These are phyloP conservation scores for Adiantum capillusveneris DNA, from an alignment of 75 land plant species.

Conservation along the genomic window DNA sequence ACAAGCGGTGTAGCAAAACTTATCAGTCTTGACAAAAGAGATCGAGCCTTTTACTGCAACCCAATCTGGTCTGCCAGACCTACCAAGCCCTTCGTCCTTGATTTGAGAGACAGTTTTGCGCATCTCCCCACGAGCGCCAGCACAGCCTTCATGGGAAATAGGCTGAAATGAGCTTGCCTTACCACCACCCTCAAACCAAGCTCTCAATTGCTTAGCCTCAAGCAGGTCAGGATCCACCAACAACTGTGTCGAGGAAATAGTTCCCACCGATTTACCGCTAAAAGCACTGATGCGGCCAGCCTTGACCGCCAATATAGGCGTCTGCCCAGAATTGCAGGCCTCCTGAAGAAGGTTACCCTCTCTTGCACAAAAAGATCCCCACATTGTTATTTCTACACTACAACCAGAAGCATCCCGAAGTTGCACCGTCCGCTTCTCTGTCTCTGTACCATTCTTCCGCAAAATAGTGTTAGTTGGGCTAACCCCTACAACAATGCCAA, in stretches of 20 bases:
- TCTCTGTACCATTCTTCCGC: conserved; percentile 91
- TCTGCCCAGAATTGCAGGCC: conserved; percentile 67
- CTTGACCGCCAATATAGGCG: conserved; percentile 81
- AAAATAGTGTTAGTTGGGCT: conserved; percentile 54
- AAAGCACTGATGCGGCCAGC: conserved; percentile 76
- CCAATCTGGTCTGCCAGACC: conserved; percentile 89
- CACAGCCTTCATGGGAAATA: conserved; percentile 63
- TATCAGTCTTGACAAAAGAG: conserved; percentile 67
- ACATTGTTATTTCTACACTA: conserved; percentile 83
- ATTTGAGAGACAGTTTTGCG: conserved; percentile 76
- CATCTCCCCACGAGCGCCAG: conserved; percentile 36
- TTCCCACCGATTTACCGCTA: conserved; percentile 77
- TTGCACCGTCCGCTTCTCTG: conserved; percentile 69
- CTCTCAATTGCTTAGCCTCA: conserved; percentile 51
- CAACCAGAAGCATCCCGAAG: conserved; percentile 80
- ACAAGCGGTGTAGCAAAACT: conserved; percentile 86
- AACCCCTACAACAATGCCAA: conserved; percentile 70
- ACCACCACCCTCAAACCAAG: conserved; percentile 56
- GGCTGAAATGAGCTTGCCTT: conserved; percentile 26
- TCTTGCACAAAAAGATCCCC: conserved; percentile 71
- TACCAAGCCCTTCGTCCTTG: conserved; percentile 88
- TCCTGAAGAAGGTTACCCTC: conserved; percentile 76
- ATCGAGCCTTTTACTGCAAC: conserved; percentile 63
- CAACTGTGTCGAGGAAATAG: conserved; percentile 58
- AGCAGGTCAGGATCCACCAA: conserved; percentile 78